A percentile compares a stretch with the other conserved stretches of the same genome.
Evolutionary conservation across 2,329 filamentous ascomycete genomes (phyloP).

Genomic region (Phialocephala sp.): DNA sequence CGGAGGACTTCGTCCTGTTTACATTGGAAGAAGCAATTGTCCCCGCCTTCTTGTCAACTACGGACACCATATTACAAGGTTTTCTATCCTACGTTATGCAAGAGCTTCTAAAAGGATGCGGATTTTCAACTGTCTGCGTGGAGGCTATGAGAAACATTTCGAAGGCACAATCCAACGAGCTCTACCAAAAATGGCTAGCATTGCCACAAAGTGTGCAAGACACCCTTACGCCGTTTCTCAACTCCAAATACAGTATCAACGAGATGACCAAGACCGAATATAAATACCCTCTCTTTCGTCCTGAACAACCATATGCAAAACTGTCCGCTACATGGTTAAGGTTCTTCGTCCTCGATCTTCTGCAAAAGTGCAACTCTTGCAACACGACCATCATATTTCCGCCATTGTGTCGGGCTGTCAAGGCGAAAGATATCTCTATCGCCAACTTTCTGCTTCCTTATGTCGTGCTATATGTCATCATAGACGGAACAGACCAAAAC

Average conservation of each 20-base stretch:
- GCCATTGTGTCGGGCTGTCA: constrained; percentile 80
- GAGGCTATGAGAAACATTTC: constrained; percentile 41
- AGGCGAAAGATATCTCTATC: constrained; percentile 84
- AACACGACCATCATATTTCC: constrained; percentile 81
- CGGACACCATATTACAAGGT: constrained; percentile 85
- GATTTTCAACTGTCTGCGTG: constrained; percentile 64
- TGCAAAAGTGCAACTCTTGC: constrained; percentile 76
- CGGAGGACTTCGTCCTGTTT: constrained; percentile 83
- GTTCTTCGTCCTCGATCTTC: constrained; percentile 78
- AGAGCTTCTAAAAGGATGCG: constrained; percentile 79
- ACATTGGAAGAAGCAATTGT: constrained; percentile 87
- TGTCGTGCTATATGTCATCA: constrained; percentile 79
- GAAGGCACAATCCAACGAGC: constrained; percentile 53
- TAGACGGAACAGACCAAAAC: constrained; percentile 71
- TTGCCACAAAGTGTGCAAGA: constrained; percentile 81
- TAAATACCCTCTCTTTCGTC: constrained; percentile 74
- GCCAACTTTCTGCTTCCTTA: constrained; percentile 90
- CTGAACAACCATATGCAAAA: constrained; percentile 45
- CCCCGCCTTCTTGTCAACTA: constrained; percentile 88
- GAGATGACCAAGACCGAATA: constrained; percentile 59
- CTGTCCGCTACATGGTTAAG: constrained; percentile 84
- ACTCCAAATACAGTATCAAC: constrained; percentile 79
- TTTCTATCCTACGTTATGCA: constrained; percentile 96
- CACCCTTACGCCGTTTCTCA: constrained; percentile 85
- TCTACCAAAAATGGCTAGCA: constrained; percentile 76